Evolutionary conservation across 2,329 filamentous ascomycete species (phyloP), one percentile per base, ranked within the genome.

Genomic region (Thermothelomyces thermophilus): DNA sequence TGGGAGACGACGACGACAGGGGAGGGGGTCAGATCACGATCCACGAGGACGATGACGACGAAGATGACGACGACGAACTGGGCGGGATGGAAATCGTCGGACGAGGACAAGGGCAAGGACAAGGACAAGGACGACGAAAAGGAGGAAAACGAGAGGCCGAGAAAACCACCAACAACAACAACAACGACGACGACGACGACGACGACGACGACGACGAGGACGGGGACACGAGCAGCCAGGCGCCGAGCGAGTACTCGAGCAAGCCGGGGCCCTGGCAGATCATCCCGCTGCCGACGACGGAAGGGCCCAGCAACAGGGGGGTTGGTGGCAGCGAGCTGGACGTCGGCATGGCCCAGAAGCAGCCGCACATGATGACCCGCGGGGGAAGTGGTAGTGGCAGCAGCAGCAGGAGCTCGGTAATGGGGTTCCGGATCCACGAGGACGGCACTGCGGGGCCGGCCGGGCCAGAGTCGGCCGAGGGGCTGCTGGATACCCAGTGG

Each of bases 161-260:
- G 30, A 31, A 31, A 10, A 31, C 9, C 30, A 31, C 30, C 30
- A 31, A 31, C 30, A 31, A 31, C 3, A 31, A 9, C 30, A 3
- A 9, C 30, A 31, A 31, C 30, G 30, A 31, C 30, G 9, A 3
- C 30, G 20, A 44, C 3, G 20, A n/a, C 10, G 37, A 39, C 2
- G 39, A 1, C 1, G 39, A 56, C 16, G 57, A 56, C 1, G 65
- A 61, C 11, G 59, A 61, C n/a, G 55, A 55, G n/a, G 67, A 62
- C 47, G 68, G 68, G 4, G 63, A n/a, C 8, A 28, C 17, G 11
- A 56, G 51, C 28, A 79, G 76, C 58, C 76, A 75, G 61, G 69
- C 71, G 56, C 78, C 78, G 1, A 77, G 73, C 16, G 77, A 80
- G 58, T 81, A 80, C 56, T 73, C 76, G 5, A 77, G 72, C 59